Evolutionary conservation across 169 alveolate genomes (phyloP).

Genomic region (Blepharisma undulans): DNA sequence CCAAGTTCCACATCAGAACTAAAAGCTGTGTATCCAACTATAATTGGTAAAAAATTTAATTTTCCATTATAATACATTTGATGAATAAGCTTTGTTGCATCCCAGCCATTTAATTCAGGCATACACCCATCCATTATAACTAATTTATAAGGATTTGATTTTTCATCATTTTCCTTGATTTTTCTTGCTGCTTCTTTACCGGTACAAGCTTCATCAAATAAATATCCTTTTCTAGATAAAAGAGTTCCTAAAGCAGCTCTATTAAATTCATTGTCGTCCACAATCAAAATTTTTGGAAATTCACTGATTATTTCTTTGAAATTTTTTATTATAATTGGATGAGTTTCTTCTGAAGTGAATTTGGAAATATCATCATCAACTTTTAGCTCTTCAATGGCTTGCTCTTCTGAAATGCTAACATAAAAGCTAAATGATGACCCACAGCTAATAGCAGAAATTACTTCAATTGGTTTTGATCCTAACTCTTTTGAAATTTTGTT

Average conservation of each 20-base stretch:
- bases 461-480: background rate
- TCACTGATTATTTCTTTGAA: background rate
- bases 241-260: background rate
- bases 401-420: background rate
- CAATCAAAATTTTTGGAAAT: background rate
- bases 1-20: background rate
- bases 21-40: conserved; percentile 15
- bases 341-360: background rate
- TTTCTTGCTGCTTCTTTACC: conserved; percentile 20
- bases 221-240: background rate
- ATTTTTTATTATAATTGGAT: background rate
- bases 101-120: conserved; percentile 41
- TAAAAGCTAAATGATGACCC: conserved; percentile 22
- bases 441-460: background rate
- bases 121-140: conserved; percentile 32
- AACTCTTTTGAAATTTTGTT: conserved; percentile 2
- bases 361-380: background rate
- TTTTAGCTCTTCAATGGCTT: background rate
- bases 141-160: background rate
- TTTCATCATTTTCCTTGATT: background rate
- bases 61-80: background rate
- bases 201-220: background rate
- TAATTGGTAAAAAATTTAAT: background rate
- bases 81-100: conserved; percentile 31
- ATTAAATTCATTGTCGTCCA: conserved; percentile 14